Evolutionary conservation across 2,329 filamentous ascomycete species (phyloP), one percentile per base, ranked within the genome.

Genomic region (Apiospora rasikravindrae): DNA sequence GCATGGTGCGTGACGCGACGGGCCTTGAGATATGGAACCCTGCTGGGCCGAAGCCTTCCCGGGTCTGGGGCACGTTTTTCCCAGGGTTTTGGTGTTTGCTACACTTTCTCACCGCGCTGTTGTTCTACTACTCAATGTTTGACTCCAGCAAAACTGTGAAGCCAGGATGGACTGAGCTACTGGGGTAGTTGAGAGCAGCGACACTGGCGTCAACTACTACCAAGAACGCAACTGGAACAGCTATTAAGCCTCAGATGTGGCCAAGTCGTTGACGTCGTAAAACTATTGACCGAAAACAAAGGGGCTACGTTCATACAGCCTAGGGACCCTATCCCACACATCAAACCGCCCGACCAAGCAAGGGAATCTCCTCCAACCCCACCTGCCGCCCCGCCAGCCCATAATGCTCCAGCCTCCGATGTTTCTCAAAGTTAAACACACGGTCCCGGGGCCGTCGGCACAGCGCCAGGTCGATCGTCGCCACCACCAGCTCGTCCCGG

Each of bases 401-500:
- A 73, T 86, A 86, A 45, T 84, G 80, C 77, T 86, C 84, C 13
- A 83, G 78, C 74, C 84, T 78, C 69, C 84, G 77, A 78, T 86
- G 84, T 74, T 81, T 81, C 29, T 77, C 82, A 75, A 85, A 83
- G 79, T 86, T 77, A 81, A 88, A 86, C 10, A 85, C 82, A 72
- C 84, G 84, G 74, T 84, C 82, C 77, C 87, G 87, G 1, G 84
- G 86, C 67, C 82, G 82, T 67, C 84, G 81, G 75, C 86, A 88
- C 70, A 83, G 79, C 22, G 79, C 80, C 71, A 88, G 76, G 77
- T 88, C 85, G 68, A 87, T 84, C 57, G 87, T 85, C 1, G 86
- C 86, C 40, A 87, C 81, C 0, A 88, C 80, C 71, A 88, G 74
- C 80, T 88, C 87, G 75, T 89, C 87, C 13, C 74, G 19, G 45